These are phyloP conservation scores for Shiraia bambusicola DNA, from an alignment of 2,329 filamentous ascomycete species.

Conservation along the genomic window DNA sequence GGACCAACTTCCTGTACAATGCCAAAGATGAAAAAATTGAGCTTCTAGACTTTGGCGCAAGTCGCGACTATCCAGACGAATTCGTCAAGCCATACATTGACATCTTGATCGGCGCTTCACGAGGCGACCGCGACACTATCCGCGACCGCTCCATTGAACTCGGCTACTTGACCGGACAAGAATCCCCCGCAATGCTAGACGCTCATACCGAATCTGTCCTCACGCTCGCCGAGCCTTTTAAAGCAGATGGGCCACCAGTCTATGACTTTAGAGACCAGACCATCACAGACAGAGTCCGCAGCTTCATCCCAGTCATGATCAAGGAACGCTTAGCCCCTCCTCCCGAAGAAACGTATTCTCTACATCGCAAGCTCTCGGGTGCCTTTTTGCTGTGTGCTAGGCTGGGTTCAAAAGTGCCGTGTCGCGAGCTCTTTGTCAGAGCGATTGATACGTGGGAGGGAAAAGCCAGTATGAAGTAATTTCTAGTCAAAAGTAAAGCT, in stretches of 20 bases:
- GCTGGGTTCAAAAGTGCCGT: constrained; percentile 78
- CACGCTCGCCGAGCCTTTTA: constrained; percentile 90
- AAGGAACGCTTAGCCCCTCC: constrained; percentile 84
- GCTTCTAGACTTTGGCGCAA: constrained; percentile 93
- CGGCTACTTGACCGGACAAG: constrained; percentile 89
- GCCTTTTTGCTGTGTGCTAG: constrained; percentile 90
- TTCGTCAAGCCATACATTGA: constrained; percentile 81
- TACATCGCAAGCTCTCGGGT: constrained; percentile 93
- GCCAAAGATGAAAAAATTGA: constrained; percentile 70
- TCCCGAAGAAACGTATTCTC: constrained; percentile 93
- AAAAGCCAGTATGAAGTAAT: constrained; percentile 14
- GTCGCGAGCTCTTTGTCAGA: constrained; percentile 74
- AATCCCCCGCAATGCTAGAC: constrained; percentile 81
- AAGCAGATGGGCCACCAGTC: constrained; percentile 68
- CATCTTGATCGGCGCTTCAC: constrained; percentile 77
- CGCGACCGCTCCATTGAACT: constrained; percentile 70
- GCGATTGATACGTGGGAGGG: constrained; percentile 46
- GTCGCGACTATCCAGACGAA: constrained; percentile 74
- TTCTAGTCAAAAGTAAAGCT: no score
- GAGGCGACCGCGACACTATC: constrained; percentile 64
- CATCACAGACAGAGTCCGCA: constrained; percentile 89
- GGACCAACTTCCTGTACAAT: constrained; percentile 98
- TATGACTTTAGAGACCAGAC: constrained; percentile 96
- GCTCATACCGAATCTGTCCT: constrained; percentile 87
- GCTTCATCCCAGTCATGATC: constrained; percentile 89